Evolutionary conservation across 345 rosid genomes (phyloP).

Genomic region (Ricinus communis): DNA sequence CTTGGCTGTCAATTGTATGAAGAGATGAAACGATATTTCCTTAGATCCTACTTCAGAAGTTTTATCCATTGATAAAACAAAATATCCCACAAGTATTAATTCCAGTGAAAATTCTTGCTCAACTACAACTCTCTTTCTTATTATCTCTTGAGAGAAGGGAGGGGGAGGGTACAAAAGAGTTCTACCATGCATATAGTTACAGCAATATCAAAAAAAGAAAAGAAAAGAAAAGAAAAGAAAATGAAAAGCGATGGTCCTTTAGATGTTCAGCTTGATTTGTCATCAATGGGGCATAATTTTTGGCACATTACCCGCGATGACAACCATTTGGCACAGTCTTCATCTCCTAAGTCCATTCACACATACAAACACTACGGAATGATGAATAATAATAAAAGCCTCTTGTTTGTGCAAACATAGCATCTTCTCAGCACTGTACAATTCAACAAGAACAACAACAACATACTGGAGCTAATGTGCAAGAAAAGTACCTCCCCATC

Average conservation of each 20-base stretch:
- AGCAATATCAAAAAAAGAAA: constrained; percentile 7
- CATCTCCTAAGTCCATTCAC: constrained; percentile 24
- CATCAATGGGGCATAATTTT: neutral
- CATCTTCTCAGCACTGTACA: constrained; percentile 46
- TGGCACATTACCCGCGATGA: constrained; percentile 14
- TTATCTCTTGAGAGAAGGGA: neutral
- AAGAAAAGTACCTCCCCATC: constrained; percentile 32
- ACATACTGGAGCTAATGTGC: constrained; percentile 26
- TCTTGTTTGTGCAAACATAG: constrained; percentile 31
- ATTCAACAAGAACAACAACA: constrained; percentile 21
- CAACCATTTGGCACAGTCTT: constrained; percentile 5
- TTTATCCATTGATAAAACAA: neutral
- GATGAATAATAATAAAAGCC: constrained; percentile 17
- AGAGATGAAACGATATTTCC: no score
- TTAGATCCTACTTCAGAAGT: neutral
- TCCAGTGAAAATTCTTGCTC: neutral
- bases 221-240: no score
- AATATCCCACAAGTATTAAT: neutral
- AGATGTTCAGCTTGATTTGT: constrained; percentile 4
- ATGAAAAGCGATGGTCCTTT: constrained; percentile 8
- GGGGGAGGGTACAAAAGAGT: neutral
- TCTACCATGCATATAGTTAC: neutral
- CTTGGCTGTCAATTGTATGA: no score
- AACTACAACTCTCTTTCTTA: no score
- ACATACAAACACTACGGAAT: constrained; percentile 15